These are phyloP conservation scores for Lactarius sanguifluus DNA, from an alignment of 768 basidiomycete genomes.

Conservation along the genomic window DNA sequence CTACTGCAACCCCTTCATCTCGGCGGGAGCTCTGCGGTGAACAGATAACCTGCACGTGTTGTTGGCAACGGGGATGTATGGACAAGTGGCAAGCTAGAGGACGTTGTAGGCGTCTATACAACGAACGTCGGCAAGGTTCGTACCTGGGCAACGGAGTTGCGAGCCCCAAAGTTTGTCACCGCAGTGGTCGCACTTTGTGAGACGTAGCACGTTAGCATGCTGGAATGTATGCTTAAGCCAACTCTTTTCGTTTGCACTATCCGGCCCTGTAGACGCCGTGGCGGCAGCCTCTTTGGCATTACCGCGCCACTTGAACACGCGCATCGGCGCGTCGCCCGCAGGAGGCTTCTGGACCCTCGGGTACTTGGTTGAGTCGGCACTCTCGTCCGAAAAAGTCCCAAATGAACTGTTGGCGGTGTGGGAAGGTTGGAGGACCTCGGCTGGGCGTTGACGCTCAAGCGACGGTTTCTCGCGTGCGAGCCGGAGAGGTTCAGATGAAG, in stretches of 20 bases:
- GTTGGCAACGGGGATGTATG: conserved; percentile 29
- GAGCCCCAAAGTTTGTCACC: conserved; percentile 99
- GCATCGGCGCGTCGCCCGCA: conserved; percentile 45
- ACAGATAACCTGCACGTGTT: conserved; percentile 20
- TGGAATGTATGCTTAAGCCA: conserved; percentile 79
- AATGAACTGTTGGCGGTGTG: conserved; percentile 23
- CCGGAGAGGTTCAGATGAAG: conserved; percentile 13
- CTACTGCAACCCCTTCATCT: conserved; percentile 12
- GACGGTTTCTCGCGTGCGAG: conserved; percentile 15
- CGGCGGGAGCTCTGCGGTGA: conserved; percentile 21
- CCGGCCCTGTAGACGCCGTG: conserved; percentile 33
- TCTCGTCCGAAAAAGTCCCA: conserved; percentile 46
- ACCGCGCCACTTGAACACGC: conserved; percentile 51
- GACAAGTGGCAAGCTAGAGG: conserved; percentile 27
- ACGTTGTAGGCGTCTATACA: not conserved
- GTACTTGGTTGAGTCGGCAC: conserved; percentile 41
- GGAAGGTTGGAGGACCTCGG: conserved; percentile 3
- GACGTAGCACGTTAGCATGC: conserved; percentile 81
- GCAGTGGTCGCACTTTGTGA: conserved; percentile 93
- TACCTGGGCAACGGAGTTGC: conserved; percentile 87
- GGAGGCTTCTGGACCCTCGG: conserved; percentile 39
- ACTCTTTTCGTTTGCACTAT: conserved; percentile 32
- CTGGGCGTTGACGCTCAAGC: conserved; percentile 15
- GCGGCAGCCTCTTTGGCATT: conserved; percentile 71
- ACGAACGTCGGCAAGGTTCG: conserved; percentile 35